phyloP scores from a whole-genome alignment of 768 basidiomycete species.

The Mycena pura region DNA sequence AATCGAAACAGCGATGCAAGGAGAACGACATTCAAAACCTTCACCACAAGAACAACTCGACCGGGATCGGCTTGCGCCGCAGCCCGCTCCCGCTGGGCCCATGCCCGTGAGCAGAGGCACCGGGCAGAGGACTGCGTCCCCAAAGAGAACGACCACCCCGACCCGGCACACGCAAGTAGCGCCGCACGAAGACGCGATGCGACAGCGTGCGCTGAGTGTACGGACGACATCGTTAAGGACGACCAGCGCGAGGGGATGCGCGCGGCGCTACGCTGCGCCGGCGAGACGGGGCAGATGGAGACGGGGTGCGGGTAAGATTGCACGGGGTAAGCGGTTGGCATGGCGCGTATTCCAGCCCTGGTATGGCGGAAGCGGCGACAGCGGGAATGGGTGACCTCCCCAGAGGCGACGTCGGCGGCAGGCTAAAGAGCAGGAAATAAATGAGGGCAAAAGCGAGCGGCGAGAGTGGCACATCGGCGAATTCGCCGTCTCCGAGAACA shows the following conservation, averaged over 20 bases:
- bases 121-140: neutral
- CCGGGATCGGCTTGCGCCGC: conserved; percentile 1
- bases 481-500: neutral
- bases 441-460: neutral
- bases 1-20: too few relatives aligned
- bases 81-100: neutral
- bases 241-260: conserved; percentile 55
- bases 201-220: conserved; percentile 35
- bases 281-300: too few relatives aligned
- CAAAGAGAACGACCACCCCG: neutral
- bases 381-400: neutral
- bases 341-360: conserved; percentile 6
- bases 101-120: neutral
- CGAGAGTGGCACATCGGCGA: conserved; percentile 16
- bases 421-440: neutral
- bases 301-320: neutral
- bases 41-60: neutral
- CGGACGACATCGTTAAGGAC: conserved; percentile 45
- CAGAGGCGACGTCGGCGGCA: neutral
- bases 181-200: conserved; percentile 27
- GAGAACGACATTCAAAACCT: too few relatives aligned
- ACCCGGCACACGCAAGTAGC: too few relatives aligned
- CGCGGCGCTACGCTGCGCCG: neutral
- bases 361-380: neutral
- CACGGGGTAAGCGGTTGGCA: neutral